Conservation (phyloP, 345 rosid genomes). For the Populus tremula region DNA sequence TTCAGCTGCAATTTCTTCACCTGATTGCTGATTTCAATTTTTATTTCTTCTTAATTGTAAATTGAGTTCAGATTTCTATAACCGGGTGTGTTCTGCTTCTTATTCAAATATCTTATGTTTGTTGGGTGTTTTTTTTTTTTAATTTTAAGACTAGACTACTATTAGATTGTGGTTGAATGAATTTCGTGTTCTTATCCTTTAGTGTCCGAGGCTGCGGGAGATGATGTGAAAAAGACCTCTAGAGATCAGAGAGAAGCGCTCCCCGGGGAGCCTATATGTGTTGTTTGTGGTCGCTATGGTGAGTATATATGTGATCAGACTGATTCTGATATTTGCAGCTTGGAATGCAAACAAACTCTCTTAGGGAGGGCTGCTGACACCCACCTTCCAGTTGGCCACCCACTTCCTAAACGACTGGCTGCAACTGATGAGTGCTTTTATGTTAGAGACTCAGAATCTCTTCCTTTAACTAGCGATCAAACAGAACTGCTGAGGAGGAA, state of each 20-base stretch:
- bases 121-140: no score
- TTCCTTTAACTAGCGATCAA: constrained; percentile 34
- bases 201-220: constrained; percentile 25
- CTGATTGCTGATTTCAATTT: no score
- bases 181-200: background rate
- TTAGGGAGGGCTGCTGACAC: constrained; percentile 32
- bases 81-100: no score
- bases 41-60: no score
- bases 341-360: constrained; percentile 69
- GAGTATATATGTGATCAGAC: constrained; percentile 87
- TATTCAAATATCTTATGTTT: no score
- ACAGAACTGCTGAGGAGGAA: constrained; percentile 57
- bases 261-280: constrained; percentile 69
- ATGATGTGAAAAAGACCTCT: constrained; percentile 55
- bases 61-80: no score
- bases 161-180: background rate
- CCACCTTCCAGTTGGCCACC: constrained; percentile 12
- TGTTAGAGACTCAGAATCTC: constrained; percentile 42
- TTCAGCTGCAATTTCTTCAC: no score
- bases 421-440: constrained; percentile 79
- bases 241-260: constrained; percentile 72
- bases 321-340: constrained; percentile 81
- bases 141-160: no score
- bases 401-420: constrained; percentile 38
- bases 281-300: constrained; percentile 75